phyloP scores from a whole-genome alignment of 345 rosid genomes.

The Camelina laxa region DNA sequence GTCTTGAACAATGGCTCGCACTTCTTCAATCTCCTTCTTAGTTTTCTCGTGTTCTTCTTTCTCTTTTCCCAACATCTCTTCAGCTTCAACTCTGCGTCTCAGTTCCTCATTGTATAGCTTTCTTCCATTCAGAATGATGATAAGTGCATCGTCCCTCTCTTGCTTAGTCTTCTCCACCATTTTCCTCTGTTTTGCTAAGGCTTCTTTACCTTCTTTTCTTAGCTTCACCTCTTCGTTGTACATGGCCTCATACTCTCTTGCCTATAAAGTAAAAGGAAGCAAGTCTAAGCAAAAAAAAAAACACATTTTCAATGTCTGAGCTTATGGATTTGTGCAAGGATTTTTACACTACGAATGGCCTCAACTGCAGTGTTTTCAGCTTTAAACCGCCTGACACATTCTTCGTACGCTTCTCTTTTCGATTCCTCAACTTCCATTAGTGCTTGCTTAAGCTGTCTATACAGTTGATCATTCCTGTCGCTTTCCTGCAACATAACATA shows the following conservation, averaged over 20 bases:
- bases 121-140: slow-evolving; percentile 42
- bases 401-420: slow-evolving; percentile 55
- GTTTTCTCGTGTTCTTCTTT: slow-evolving; percentile 47
- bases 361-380: slow-evolving; percentile 52
- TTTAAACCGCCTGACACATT: slow-evolving; percentile 51
- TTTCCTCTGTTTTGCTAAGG: slow-evolving; percentile 38
- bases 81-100: slow-evolving; percentile 48
- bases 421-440: slow-evolving; percentile 48
- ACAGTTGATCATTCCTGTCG: slow-evolving; percentile 37
- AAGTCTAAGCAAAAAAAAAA: not conserved
- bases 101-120: slow-evolving; percentile 48
- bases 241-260: slow-evolving; percentile 47
- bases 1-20: slow-evolving; percentile 40
- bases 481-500: slow-evolving; percentile 47
- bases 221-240: slow-evolving; percentile 46
- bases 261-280: slow-evolving; percentile 42
- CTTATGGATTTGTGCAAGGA: slow-evolving; percentile 7
- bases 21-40: slow-evolving; percentile 49
- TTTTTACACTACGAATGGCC: slow-evolving; percentile 52
- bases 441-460: slow-evolving; percentile 51
- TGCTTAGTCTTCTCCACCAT: slow-evolving; percentile 46
- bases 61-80: slow-evolving; percentile 41
- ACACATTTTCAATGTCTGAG: not conserved
- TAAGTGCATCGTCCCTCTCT: slow-evolving; percentile 51
- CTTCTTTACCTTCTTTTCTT: slow-evolving; percentile 47